Evolutionary conservation across 179 eudicot genomes (phyloP).

Genomic region (Silene vulgaris): DNA sequence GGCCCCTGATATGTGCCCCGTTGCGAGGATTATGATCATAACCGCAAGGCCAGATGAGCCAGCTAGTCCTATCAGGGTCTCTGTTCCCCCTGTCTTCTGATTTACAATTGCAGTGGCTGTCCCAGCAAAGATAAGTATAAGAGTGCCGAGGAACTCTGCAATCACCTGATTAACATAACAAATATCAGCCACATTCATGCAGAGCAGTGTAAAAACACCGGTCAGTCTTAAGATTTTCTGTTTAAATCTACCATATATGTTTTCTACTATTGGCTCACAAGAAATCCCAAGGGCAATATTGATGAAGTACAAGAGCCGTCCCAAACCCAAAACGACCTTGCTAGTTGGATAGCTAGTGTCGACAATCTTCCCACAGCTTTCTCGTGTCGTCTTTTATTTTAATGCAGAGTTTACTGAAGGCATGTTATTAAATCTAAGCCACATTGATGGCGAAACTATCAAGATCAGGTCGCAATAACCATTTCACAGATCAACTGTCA

Average conservation of each 20-base stretch:
- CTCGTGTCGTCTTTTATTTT: no score
- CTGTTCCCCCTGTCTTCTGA: constrained; percentile 70
- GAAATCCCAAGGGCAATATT: neutral
- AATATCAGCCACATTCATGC: constrained; percentile 17
- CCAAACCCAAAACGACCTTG: no score
- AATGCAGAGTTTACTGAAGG: neutral
- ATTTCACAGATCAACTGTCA: neutral
- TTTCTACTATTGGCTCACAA: neutral
- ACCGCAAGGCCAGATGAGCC: constrained; percentile 81
- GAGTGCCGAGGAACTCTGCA: constrained; percentile 87
- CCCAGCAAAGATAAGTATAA: constrained; percentile 70
- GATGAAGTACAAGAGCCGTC: no score
- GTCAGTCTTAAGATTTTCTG: constrained; percentile 17
- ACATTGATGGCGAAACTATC: neutral
- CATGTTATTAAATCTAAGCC: neutral
- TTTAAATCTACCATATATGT: no score
- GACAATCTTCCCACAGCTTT: no score
- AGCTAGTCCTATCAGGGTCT: constrained; percentile 72
- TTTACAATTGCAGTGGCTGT: constrained; percentile 78
- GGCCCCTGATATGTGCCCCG: constrained; percentile 93
- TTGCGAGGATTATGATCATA: constrained; percentile 74
- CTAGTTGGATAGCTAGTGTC: no score
- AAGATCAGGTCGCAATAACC: neutral
- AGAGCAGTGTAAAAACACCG: constrained; percentile 10
- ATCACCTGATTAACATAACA: constrained; percentile 49